Evolutionary conservation across 495 filamentous ascomycete species (phyloP).

Genomic region (Sordaria brevicollis): DNA sequence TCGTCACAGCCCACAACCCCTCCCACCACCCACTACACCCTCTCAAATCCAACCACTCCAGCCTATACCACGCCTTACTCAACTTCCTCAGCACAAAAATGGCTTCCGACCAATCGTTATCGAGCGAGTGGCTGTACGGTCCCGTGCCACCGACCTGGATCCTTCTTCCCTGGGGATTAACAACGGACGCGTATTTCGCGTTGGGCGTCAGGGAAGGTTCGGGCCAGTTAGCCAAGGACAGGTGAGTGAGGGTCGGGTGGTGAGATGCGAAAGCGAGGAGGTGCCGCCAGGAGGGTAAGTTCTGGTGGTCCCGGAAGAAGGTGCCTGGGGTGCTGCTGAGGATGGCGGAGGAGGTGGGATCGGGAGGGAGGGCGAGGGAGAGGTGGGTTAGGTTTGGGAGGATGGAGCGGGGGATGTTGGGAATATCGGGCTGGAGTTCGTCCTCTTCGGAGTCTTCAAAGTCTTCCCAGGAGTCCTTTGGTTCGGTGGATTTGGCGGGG

Average conservation of each 20-base stretch:
- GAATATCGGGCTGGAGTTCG: not conserved
- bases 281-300: conserved; percentile 51
- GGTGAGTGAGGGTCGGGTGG: conserved; percentile 57
- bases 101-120: conserved; percentile 62
- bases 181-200: conserved; percentile 39
- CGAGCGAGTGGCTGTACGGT: conserved; percentile 51
- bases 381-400: conserved; percentile 45
- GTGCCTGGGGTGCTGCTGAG: not conserved
- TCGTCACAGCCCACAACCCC: conserved; percentile 35
- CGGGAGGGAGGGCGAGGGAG: conserved; percentile 39
- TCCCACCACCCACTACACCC: conserved; percentile 64
- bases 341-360: not conserved
- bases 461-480: conserved; percentile 19
- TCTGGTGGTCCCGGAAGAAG: too few species aligned
- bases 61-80: conserved; percentile 52
- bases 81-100: conserved; percentile 59
- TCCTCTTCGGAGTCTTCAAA: conserved; percentile 31
- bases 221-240: conserved; percentile 77
- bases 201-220: conserved; percentile 58
- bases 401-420: conserved; percentile 20
- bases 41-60: conserved; percentile 73
- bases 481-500: not conserved
- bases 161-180: conserved; percentile 25
- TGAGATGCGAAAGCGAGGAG: conserved; percentile 53
- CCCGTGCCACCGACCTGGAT: conserved; percentile 53